A percentile compares a stretch with the other conserved stretches of the same genome.
Evolutionary conservation across 1,284 basidiomycete species (phyloP).

Genomic region (Irpex sp.): DNA sequence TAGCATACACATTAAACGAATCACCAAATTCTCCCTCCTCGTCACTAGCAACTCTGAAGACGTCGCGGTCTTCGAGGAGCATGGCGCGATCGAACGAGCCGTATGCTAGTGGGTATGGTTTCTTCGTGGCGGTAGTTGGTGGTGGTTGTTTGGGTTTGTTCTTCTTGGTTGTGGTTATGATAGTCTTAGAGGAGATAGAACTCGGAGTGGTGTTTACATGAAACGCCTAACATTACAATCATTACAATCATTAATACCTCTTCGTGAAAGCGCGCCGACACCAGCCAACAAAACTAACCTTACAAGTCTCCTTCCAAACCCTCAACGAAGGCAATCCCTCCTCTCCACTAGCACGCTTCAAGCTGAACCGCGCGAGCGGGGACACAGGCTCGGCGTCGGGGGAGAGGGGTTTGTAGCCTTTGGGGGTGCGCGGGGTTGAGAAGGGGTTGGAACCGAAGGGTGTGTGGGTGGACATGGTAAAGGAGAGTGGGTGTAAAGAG

Average conservation of each 20-base stretch:
- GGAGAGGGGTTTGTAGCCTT: constrained; percentile 5
- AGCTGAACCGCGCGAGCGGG: constrained; percentile 10
- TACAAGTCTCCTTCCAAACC: constrained; percentile 13
- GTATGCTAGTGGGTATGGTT: neutral
- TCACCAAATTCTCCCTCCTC: neutral
- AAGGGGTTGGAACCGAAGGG: neutral
- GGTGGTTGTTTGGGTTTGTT: neutral
- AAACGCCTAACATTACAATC: neutral
- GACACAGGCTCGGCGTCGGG: constrained; percentile 6
- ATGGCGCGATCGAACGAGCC: neutral
- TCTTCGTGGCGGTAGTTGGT: neutral
- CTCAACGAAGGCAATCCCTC: constrained; percentile 7
- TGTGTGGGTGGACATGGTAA: constrained; percentile 4
- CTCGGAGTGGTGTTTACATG: neutral
- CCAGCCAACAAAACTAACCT: constrained; percentile 4
- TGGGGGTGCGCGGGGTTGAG: constrained; percentile 12
- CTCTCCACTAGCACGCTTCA: neutral
- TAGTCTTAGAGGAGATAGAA: neutral
- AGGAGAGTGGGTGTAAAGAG: neutral
- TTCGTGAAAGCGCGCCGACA: too few relatives aligned
- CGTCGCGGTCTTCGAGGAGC: neutral
- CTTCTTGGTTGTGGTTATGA: neutral
- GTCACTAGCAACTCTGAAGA: neutral
- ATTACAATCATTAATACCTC: too few relatives aligned
- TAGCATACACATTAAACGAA: neutral